These are phyloP conservation scores for Pseudoturritis turrita DNA, from an alignment of 345 rosid species.

Conservation along the genomic window DNA sequence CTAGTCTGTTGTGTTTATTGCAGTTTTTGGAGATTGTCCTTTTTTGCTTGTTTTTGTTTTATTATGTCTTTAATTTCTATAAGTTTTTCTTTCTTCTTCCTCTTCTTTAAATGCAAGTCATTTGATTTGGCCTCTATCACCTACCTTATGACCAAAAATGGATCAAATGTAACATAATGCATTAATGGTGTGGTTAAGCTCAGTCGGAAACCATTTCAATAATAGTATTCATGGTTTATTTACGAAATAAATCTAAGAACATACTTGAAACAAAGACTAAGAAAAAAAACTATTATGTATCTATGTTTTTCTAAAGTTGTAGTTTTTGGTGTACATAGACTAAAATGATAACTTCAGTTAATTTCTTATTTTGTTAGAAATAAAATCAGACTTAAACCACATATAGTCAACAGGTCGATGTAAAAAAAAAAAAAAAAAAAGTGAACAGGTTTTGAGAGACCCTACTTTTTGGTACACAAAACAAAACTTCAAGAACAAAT, in stretches of 20 bases:
- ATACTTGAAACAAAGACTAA: too few relatives aligned
- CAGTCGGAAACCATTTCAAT: neutral
- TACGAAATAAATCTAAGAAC: too few relatives aligned
- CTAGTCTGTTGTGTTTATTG: constrained; percentile 24
- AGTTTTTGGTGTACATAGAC: neutral
- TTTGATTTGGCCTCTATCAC: constrained; percentile 5
- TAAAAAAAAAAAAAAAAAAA: too few relatives aligned
- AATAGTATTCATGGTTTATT: too few relatives aligned
- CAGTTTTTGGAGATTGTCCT: constrained; percentile 9
- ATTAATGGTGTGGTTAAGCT: neutral
- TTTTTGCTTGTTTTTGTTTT: constrained; percentile 15
- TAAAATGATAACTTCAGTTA: neutral
- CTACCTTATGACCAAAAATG: neutral
- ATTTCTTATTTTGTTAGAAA: neutral
- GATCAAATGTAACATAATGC: neutral
- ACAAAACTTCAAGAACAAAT: neutral
- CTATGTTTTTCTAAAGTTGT: neutral
- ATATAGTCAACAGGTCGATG: too few relatives aligned
- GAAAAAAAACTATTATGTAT: neutral
- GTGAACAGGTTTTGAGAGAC: neutral
- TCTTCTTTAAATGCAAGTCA: neutral
- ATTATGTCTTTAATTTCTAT: constrained; percentile 17
- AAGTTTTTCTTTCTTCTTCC: neutral
- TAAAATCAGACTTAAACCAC: neutral
- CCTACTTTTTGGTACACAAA: neutral